Conservation (phyloP, 495 filamentous ascomycete genomes). For the Staphylotrichum longicolle region DNA sequence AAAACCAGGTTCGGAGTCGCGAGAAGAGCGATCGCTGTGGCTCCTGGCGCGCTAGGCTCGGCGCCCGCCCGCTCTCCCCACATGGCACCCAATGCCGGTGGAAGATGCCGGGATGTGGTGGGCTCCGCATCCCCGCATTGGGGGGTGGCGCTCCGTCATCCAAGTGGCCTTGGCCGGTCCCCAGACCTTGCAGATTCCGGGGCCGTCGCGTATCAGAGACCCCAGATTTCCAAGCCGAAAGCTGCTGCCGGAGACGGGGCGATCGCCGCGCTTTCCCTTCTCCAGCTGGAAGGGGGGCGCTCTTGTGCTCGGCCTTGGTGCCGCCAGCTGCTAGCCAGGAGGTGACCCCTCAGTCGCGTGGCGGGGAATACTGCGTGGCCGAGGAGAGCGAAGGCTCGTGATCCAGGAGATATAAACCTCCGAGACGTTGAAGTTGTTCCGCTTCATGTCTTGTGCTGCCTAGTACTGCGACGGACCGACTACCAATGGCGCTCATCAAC, state of each 20-base stretch:
- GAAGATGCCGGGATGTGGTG: conserved; percentile 13
- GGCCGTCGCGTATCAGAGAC: conserved; percentile 15
- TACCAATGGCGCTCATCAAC: conserved; percentile 40
- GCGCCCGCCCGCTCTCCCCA: conserved; percentile 6
- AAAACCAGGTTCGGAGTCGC: conserved; percentile 23
- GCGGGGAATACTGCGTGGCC: no score
- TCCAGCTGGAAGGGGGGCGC: neutral
- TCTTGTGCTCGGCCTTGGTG: conserved; percentile 3
- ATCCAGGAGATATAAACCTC: conserved; percentile 10
- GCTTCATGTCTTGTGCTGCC: neutral
- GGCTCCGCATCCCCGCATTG: conserved; percentile 23
- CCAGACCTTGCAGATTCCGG: conserved; percentile 8
- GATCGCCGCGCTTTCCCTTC: neutral
- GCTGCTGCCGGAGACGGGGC: conserved; percentile 3
- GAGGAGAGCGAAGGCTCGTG: no score
- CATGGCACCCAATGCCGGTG: conserved; percentile 15
- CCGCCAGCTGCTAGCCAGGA: neutral
- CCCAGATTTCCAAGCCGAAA: conserved; percentile 16
- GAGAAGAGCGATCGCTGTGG: conserved; percentile 19
- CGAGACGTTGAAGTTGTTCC: neutral
- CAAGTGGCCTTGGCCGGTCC: conserved; percentile 19
- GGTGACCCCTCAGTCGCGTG: no score
- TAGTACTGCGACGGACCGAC: neutral
- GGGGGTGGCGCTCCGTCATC: conserved; percentile 13
- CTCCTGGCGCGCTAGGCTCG: conserved; percentile 3